Conservation (phyloP, 2,329 filamentous ascomycete genomes). For the Aspergillus tanneri region DNA sequence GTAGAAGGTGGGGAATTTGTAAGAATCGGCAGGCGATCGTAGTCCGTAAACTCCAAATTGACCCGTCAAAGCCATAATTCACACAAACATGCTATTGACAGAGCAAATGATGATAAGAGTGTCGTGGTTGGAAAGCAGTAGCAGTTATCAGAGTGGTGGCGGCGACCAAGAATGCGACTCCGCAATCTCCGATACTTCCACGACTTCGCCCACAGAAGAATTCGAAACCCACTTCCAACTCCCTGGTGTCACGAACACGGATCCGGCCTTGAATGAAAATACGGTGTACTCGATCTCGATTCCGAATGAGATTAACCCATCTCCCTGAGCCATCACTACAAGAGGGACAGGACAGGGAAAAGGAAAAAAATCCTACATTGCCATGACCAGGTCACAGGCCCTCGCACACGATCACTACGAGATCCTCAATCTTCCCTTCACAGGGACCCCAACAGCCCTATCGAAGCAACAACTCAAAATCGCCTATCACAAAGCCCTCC, state of each 20-base stretch:
- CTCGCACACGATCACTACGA: constrained; percentile 36
- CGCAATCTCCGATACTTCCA: not conserved
- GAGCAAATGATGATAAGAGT: not conserved
- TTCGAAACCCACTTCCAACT: not conserved
- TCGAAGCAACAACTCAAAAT: constrained; percentile 49
- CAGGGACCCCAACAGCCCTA: constrained; percentile 23
- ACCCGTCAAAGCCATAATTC: not conserved
- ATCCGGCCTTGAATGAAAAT: not conserved
- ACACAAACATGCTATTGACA: not conserved
- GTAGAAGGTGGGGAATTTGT: no score
- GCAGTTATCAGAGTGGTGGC: not conserved
- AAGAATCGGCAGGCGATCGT: no score
- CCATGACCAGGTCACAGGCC: constrained; percentile 18
- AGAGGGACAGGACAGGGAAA: no score
- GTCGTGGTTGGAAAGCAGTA: not conserved
- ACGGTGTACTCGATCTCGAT: no score
- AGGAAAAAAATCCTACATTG: not conserved
- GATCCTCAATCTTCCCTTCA: constrained; percentile 41
- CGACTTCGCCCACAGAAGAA: not conserved
- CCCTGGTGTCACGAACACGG: not conserved
- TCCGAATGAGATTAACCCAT: no score
- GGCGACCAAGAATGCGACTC: not conserved
- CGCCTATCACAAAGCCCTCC: constrained; percentile 58
- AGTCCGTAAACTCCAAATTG: no score
- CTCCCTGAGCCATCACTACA: no score